These are phyloP conservation scores for Tolypocladium capitatum DNA, from an alignment of 2,329 filamentous ascomycete genomes.

Conservation along the genomic window DNA sequence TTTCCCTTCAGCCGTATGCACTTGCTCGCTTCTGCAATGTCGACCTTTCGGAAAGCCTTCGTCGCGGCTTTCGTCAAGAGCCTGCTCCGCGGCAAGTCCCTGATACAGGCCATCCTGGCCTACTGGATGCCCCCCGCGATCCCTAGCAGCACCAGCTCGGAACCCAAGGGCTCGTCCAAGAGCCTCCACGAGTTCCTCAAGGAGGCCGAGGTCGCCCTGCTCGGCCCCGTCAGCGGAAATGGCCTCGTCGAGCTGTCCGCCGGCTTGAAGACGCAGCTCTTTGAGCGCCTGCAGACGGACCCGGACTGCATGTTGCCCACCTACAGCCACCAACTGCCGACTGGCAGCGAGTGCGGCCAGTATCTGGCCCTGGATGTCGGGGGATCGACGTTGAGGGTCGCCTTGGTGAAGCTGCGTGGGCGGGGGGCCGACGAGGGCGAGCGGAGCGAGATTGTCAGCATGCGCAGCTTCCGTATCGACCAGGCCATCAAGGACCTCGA, in stretches of 20 bases:
- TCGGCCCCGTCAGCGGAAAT: conserved; percentile 32
- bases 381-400: conserved; percentile 53
- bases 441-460: conserved; percentile 39
- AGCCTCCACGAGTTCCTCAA: conserved; percentile 39
- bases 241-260: conserved; percentile 32
- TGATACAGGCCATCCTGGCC: conserved; percentile 42
- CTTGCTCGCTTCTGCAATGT: conserved; percentile 43
- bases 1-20: conserved; percentile 25
- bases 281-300: conserved; percentile 36
- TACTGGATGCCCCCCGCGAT: conserved; percentile 35
- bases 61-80: conserved; percentile 42
- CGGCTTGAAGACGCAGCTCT: conserved; percentile 40
- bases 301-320: conserved; percentile 51
- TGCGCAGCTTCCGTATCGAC: conserved; percentile 43
- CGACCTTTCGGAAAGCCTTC: conserved; percentile 39
- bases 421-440: conserved; percentile 21
- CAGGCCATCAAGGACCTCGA: conserved; percentile 40
- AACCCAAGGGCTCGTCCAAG: conserved; percentile 10
- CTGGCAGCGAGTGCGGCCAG: conserved; percentile 43
- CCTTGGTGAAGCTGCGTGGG: conserved; percentile 46
- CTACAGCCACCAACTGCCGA: conserved; percentile 50
- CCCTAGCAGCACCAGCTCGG: conserved; percentile 15
- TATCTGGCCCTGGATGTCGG: conserved; percentile 56
- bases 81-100: conserved; percentile 44
- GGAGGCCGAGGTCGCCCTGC: conserved; percentile 39